Base-by-base conservation (phyloP, 768 basidiomycete species). In the Podaxis sp. region DNA sequence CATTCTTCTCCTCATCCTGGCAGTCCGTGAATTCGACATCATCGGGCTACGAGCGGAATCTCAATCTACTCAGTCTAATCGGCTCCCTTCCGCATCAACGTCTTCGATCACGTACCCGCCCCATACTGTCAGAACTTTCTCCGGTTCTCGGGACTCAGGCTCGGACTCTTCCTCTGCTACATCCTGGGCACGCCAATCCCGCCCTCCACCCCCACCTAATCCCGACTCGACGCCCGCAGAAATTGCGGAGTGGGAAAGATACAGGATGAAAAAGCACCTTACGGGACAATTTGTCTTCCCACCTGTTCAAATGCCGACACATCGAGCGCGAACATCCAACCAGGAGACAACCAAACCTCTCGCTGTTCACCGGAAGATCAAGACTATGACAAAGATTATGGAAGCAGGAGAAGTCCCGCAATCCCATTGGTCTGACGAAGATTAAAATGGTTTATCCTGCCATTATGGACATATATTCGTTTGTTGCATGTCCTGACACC, bases 221-320 rank as follows among this genome's bases (percentile, higher is more conserved):
- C 67, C 62, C 2, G 62, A 70, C 23, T 72, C 75, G 7, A 67
- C 62, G 16, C 73, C 76, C 5, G 63, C 57, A 37, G 74, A 76
- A 50, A 67, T 78, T 48, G 68, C 73, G 16, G 72, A 72, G 54
- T 78, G 75, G 65, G 76, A 78, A 64, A 72, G 70, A 64, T 60
- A 73, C 42, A 71, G 75, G 25, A 59, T 76, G 52, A 63, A 69
- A 62, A 74, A 74, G 60, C 74, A 79, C 38, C 62, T 77, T 46
- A 70, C 74, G 50, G 74, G 75, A 40, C 69, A 78, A 63, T 80
- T 72, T 62, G 74, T 77, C 13, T 81, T 79, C 60, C 80, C 79
- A 46, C 76, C 77, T 23, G 69, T 75, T 4, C 68, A 67, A 62
- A 61, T 62, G n/a, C 62, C 66, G 44, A 66, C 47, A 13, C 52